Conservation (phyloP, 169 alveolate genomes). For the Cytauxzoon felis region DNA sequence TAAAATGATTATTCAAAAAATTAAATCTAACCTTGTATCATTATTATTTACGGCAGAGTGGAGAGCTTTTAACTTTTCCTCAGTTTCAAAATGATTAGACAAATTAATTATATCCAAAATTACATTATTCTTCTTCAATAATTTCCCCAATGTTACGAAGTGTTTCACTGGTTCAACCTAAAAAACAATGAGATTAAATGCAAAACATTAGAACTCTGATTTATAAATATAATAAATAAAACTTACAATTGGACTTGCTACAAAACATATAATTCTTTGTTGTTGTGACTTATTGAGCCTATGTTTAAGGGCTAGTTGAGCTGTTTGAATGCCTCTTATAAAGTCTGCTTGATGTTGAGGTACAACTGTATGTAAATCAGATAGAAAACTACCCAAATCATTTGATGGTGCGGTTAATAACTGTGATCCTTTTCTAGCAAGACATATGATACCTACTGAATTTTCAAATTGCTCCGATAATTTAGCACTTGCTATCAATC, state of each 20-base stretch:
- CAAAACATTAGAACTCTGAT: neutral
- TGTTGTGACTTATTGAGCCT: slow-evolving; percentile 90
- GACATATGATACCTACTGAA: slow-evolving; percentile 89
- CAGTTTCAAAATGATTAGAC: slow-evolving; percentile 41
- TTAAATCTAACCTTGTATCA: no score
- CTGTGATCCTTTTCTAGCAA: slow-evolving; percentile 92
- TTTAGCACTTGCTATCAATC: slow-evolving; percentile 63
- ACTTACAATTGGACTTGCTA: slow-evolving; percentile 89
- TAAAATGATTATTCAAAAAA: no score
- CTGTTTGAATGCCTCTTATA: slow-evolving; percentile 86
- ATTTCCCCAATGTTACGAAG: slow-evolving; percentile 85
- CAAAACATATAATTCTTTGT: slow-evolving; percentile 92
- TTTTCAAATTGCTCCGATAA: slow-evolving; percentile 84
- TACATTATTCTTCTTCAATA: slow-evolving; percentile 89
- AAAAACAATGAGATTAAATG: neutral
- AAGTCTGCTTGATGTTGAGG: slow-evolving; percentile 87
- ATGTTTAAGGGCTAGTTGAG: slow-evolving; percentile 95
- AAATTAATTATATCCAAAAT: slow-evolving; percentile 71
- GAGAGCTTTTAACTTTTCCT: slow-evolving; percentile 45
- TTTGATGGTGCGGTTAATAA: slow-evolving; percentile 88
- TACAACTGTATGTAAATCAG: slow-evolving; percentile 76
- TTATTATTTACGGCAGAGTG: slow-evolving; percentile 48
- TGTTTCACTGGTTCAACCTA: slow-evolving; percentile 65
- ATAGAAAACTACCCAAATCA: slow-evolving; percentile 85
- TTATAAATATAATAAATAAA: neutral